A percentile compares a stretch with the other conserved stretches of the same genome.
Evolutionary conservation across 1,139 yeast genomes (phyloP).

Genomic region (Taphrina pruni): DNA sequence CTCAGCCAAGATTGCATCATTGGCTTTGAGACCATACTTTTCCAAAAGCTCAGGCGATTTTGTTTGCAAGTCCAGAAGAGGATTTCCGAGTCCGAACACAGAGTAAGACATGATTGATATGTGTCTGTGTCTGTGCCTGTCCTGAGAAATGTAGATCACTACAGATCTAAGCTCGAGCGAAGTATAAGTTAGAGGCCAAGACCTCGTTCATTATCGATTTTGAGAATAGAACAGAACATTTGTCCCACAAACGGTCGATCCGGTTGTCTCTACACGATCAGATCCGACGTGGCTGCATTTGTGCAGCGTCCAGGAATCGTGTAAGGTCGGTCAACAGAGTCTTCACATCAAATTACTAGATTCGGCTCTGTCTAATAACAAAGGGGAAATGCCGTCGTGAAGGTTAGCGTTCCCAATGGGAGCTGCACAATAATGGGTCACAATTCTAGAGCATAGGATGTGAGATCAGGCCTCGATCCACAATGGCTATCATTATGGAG

Average conservation of each 20-base stretch:
- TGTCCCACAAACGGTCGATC: slow-evolving; percentile 5
- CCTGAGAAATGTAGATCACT: no score
- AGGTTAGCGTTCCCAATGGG: not conserved
- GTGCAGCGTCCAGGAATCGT: not conserved
- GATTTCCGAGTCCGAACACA: slow-evolving; percentile 51
- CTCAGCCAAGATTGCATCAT: slow-evolving; percentile 93
- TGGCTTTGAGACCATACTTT: slow-evolving; percentile 75
- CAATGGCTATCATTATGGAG: not conserved
- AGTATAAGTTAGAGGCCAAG: not conserved
- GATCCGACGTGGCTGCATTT: slow-evolving; percentile 5
- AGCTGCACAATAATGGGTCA: not conserved
- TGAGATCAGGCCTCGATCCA: not conserved
- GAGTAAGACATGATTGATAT: slow-evolving; percentile 28
- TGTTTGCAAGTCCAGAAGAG: slow-evolving; percentile 86
- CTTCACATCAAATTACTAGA: no score
- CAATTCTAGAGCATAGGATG: no score
- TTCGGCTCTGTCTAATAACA: no score
- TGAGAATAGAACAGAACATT: not conserved
- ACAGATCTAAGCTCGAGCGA: not conserved
- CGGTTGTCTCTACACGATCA: slow-evolving; percentile 2
- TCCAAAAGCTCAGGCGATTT: slow-evolving; percentile 56
- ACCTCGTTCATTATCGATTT: not conserved
- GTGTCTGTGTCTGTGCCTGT: not conserved
- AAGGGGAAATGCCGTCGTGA: no score
- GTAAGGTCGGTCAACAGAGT: no score